A percentile compares a stretch with the other conserved stretches of the same genome.
Conservation (phyloP, 306 rosid genomes). For the Psophocarpus tetragonolobus region DNA sequence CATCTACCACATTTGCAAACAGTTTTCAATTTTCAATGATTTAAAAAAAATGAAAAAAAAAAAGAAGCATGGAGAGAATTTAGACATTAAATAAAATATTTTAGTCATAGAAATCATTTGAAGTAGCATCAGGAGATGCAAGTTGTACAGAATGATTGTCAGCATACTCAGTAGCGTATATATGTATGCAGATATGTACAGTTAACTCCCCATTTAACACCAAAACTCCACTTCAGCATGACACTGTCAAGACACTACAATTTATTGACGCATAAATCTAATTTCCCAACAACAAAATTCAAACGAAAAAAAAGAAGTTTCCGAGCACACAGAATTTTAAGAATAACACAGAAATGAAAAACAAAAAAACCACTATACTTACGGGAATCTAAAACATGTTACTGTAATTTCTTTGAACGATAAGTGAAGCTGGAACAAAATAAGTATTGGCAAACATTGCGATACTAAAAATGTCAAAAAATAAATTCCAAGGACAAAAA, state of each 20-base stretch:
- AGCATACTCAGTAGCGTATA: neutral
- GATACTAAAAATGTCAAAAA: too few species aligned
- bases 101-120: neutral
- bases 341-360: neutral
- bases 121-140: slow-evolving; percentile 26
- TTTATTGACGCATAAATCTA: neutral
- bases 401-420: neutral
- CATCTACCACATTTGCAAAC: slow-evolving; percentile 50
- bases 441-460: neutral
- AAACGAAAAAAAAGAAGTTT: neutral
- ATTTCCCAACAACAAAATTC: neutral
- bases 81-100: neutral
- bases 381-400: neutral
- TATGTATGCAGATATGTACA: neutral
- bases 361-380: neutral
- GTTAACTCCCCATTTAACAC: neutral
- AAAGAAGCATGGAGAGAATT: slow-evolving; percentile 16
- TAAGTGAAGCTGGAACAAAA: neutral
- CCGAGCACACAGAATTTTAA: neutral
- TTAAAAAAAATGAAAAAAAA: neutral
- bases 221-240: neutral
- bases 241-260: neutral
- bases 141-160: slow-evolving; percentile 11
- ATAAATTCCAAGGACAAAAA: too few species aligned
- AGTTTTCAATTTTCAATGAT: slow-evolving; percentile 12